A percentile compares a stretch with the other conserved stretches of the same genome.
phyloP scores from a whole-genome alignment of 768 basidiomycete species.

The Dentipellis sp. region DNA sequence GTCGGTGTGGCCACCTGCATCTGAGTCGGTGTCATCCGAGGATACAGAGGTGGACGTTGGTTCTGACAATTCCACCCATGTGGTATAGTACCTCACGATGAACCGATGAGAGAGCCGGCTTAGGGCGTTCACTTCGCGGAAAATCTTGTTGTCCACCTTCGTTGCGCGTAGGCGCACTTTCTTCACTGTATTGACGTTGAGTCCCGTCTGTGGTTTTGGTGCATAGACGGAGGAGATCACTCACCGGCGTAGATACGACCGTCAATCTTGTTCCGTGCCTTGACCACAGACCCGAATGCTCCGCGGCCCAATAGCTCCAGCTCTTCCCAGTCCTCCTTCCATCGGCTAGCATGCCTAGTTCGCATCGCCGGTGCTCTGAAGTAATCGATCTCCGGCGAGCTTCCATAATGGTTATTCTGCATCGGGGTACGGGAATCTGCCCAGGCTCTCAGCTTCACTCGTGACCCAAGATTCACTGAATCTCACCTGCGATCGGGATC shows the following conservation, averaged over 20 bases:
- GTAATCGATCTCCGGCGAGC: conserved; percentile 63
- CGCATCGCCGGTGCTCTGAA: conserved; percentile 32
- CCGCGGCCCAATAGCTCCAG: conserved; percentile 83
- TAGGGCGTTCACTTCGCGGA: conserved; percentile 86
- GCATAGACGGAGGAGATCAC: conserved; percentile 8
- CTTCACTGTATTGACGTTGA: conserved; percentile 47
- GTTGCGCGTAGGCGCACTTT: conserved; percentile 74
- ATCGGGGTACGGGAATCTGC: conserved; percentile 42
- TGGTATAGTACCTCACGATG: conserved; percentile 88
- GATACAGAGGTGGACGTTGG: conserved; percentile 36
- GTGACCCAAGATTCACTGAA: neutral
- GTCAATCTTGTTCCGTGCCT: conserved; percentile 86
- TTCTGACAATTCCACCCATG: conserved; percentile 76
- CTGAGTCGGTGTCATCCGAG: conserved; percentile 32
- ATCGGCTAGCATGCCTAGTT: conserved; percentile 59
- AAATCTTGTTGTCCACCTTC: conserved; percentile 81
- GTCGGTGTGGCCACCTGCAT: neutral
- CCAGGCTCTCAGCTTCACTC: neutral
- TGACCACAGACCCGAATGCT: conserved; percentile 90
- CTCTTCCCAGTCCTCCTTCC: conserved; percentile 93
- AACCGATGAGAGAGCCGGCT: conserved; percentile 81
- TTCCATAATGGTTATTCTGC: conserved; percentile 28
- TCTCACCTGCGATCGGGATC: conserved; percentile 21
- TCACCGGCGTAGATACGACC: conserved; percentile 72
- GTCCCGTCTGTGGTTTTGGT: too few relatives aligned